These are phyloP conservation scores for Phaffomyces thermotolerans DNA, from an alignment of 805 yeast species.

Conservation along the genomic window DNA sequence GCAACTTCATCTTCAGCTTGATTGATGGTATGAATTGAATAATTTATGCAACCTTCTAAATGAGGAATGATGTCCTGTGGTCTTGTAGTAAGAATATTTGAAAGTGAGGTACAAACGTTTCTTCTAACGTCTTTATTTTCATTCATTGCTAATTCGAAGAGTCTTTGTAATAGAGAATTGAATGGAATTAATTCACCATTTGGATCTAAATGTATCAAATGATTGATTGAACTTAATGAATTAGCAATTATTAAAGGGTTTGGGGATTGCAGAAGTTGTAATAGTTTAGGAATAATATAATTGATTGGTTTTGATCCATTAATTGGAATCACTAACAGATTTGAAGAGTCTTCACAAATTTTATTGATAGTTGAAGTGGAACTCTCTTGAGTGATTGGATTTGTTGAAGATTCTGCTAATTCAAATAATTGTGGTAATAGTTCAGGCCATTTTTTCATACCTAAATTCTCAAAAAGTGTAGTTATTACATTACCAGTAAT, in stretches of 20 bases:
- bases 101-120: slow-evolving; percentile 72
- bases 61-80: slow-evolving; percentile 80
- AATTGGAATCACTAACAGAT: slow-evolving; percentile 55
- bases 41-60: slow-evolving; percentile 77
- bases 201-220: slow-evolving; percentile 62
- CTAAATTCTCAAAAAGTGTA: slow-evolving; percentile 62
- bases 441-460: slow-evolving; percentile 68
- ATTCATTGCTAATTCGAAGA: slow-evolving; percentile 67
- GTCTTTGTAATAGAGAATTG: slow-evolving; percentile 55
- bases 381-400: slow-evolving; percentile 46
- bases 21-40: slow-evolving; percentile 72
- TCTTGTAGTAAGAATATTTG: slow-evolving; percentile 60
- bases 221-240: slow-evolving; percentile 67
- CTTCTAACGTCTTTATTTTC: slow-evolving; percentile 52
- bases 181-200: slow-evolving; percentile 56
- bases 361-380: slow-evolving; percentile 77
- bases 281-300: slow-evolving; percentile 57
- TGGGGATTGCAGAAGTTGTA: slow-evolving; percentile 40
- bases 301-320: slow-evolving; percentile 62
- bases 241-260: slow-evolving; percentile 49
- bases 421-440: slow-evolving; percentile 62
- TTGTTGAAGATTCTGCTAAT: slow-evolving; percentile 41
- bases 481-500: slow-evolving; percentile 90
- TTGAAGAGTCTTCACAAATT: slow-evolving; percentile 83
- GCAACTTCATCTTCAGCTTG: slow-evolving; percentile 66